Conservation (phyloP, 2,329 filamentous ascomycete genomes). For the Arthrobotrys conoides region DNA sequence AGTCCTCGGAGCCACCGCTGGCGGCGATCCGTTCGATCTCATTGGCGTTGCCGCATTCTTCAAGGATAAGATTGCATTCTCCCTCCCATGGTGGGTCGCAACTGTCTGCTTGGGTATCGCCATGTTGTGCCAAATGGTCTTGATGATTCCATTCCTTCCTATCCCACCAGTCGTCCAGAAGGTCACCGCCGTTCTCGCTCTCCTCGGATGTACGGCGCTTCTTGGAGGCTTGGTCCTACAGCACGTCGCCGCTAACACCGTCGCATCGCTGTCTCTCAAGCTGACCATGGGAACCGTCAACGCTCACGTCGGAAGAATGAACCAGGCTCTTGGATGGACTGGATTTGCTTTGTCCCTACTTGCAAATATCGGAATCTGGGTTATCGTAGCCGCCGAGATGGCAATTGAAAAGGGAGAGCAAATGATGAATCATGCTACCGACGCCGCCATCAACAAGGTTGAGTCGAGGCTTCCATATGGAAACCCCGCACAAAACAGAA, state of each 20-base stretch:
- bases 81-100: slow-evolving; percentile 62
- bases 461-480: slow-evolving; percentile 37
- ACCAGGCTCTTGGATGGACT: slow-evolving; percentile 63
- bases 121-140: slow-evolving; percentile 61
- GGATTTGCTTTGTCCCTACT: slow-evolving; percentile 62
- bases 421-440: slow-evolving; percentile 59
- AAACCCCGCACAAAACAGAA: slow-evolving; percentile 20
- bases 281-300: slow-evolving; percentile 62
- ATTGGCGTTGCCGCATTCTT: slow-evolving; percentile 63
- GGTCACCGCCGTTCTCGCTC: slow-evolving; percentile 52
- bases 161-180: slow-evolving; percentile 62
- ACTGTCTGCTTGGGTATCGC: slow-evolving; percentile 59
- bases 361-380: slow-evolving; percentile 59
- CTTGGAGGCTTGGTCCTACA: slow-evolving; percentile 62
- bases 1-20: slow-evolving; percentile 60
- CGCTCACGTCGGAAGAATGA: slow-evolving; percentile 61
- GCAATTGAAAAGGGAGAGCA: slow-evolving; percentile 61
- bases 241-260: slow-evolving; percentile 62
- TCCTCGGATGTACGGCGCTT: slow-evolving; percentile 60
- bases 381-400: slow-evolving; percentile 62
- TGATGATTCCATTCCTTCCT: slow-evolving; percentile 62
- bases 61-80: slow-evolving; percentile 63
- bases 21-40: slow-evolving; percentile 63
- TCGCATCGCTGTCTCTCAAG: slow-evolving; percentile 61
- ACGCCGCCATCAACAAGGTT: slow-evolving; percentile 51